A percentile compares a stretch with the other conserved stretches of the same genome.
These are phyloP conservation scores for Cylindrotheca closterium DNA, from an alignment of 108 stramenopile species.

Conservation along the genomic window DNA sequence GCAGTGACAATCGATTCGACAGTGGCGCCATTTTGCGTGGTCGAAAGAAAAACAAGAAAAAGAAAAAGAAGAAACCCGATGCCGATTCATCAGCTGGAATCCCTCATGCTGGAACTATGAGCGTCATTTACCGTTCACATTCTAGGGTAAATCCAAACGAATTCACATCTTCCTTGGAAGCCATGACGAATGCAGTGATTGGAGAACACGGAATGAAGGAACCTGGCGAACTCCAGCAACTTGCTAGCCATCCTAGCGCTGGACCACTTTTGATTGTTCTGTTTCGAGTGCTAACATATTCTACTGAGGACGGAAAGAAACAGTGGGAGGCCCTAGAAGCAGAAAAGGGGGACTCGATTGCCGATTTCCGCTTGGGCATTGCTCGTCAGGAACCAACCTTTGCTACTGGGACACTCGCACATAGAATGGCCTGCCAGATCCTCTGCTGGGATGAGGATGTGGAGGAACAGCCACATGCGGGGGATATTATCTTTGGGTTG, in stretches of 20 bases:
- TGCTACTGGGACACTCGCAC: conserved; percentile 50
- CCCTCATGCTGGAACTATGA: conserved; percentile 41
- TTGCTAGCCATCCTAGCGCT: conserved; percentile 77
- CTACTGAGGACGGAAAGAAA: conserved; percentile 15
- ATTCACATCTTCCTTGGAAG: conserved; percentile 23
- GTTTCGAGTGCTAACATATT: conserved; percentile 67
- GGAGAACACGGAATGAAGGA: conserved; percentile 19
- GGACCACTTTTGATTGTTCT: conserved; percentile 73
- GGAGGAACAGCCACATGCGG: conserved; percentile 44
- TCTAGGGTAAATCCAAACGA: conserved; percentile 28
- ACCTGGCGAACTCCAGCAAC: conserved; percentile 65
- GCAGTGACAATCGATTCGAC: conserved; percentile 30
- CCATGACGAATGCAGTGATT: conserved; percentile 24
- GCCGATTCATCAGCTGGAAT: background rate
- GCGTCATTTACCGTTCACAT: conserved; percentile 32
- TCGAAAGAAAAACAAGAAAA: conserved; percentile 59
- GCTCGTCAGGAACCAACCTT: conserved; percentile 58
- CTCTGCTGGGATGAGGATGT: conserved; percentile 66
- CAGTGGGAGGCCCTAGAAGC: conserved; percentile 4
- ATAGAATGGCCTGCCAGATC: conserved; percentile 52
- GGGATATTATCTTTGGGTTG: conserved; percentile 79
- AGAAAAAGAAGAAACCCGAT: conserved; percentile 48
- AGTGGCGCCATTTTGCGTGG: conserved; percentile 53
- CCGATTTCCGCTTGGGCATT: conserved; percentile 56
- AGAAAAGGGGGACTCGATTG: conserved; percentile 15